These are phyloP conservation scores for Pseudomonodictys pantanalensis DNA, from an alignment of 495 filamentous ascomycete species.

Conservation along the genomic window DNA sequence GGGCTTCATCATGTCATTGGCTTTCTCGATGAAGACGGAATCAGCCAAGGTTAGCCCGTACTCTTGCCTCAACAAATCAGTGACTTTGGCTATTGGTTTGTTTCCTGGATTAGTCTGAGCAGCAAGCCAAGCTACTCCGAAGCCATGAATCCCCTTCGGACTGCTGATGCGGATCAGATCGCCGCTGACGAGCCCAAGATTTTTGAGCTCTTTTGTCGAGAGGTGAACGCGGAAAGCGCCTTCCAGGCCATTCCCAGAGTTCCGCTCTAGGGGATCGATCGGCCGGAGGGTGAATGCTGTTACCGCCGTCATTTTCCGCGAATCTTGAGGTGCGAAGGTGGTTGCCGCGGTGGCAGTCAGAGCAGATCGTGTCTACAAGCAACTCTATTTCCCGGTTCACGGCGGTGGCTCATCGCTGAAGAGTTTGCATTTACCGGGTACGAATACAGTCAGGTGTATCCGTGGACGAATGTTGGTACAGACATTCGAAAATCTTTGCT, in stretches of 20 bases:
- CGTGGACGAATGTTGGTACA: too few relatives aligned
- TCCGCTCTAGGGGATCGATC: conserved; percentile 18
- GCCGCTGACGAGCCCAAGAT: conserved; percentile 59
- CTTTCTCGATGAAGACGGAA: conserved; percentile 20
- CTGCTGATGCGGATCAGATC: conserved; percentile 52
- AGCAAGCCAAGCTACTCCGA: conserved; percentile 25
- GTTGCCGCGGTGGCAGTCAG: too few relatives aligned
- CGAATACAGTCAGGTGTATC: too few relatives aligned
- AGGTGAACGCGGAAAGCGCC: conserved; percentile 68
- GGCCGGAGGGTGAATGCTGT: conserved; percentile 24
- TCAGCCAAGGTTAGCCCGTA: conserved; percentile 25
- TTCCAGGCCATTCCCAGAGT: conserved; percentile 40
- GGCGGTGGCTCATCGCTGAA: too few relatives aligned
- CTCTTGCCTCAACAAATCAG: conserved; percentile 46
- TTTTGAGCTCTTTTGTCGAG: conserved; percentile 59
- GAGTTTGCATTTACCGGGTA: too few relatives aligned
- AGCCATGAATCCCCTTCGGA: conserved; percentile 1
- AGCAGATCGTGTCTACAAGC: too few relatives aligned
- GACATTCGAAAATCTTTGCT: too few relatives aligned
- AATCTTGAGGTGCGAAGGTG: neutral
- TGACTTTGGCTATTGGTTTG: conserved; percentile 39
- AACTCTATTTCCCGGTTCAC: too few relatives aligned
- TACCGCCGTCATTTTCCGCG: neutral
- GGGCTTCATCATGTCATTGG: conserved; percentile 3
- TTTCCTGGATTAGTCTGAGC: conserved; percentile 19